phyloP scores from a whole-genome alignment of 2,329 filamentous ascomycete species.

The Colletotrichum sp. region DNA sequence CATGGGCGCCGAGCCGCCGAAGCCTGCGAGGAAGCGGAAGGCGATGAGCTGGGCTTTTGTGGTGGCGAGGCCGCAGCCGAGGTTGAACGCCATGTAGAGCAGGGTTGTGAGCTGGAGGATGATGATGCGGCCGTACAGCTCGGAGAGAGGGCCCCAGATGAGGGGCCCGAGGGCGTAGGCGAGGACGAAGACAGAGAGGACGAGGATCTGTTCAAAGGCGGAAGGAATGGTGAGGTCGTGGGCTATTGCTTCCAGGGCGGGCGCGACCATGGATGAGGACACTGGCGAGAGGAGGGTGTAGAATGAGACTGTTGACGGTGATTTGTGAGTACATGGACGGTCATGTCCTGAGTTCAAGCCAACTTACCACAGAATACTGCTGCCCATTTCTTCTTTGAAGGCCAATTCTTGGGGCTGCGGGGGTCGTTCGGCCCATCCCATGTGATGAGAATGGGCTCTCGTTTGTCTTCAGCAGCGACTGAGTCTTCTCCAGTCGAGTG shows the following conservation, averaged over 20 bases:
- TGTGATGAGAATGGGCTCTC: not conserved
- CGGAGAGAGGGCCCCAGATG: slow-evolving; percentile 53
- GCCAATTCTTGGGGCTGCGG: not conserved
- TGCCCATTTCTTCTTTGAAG: not conserved
- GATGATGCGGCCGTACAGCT: slow-evolving; percentile 48
- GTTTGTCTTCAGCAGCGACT: not conserved
- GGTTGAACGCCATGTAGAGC: slow-evolving; percentile 64
- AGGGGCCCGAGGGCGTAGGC: slow-evolving; percentile 56
- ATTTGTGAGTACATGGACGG: not conserved
- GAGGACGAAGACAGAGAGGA: slow-evolving; percentile 37
- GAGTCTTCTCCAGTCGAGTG: not conserved
- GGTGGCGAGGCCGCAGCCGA: slow-evolving; percentile 60
- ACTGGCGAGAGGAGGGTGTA: not conserved
- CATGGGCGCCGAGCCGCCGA: slow-evolving; percentile 43
- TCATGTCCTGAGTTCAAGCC: not conserved
- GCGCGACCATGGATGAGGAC: not conserved
- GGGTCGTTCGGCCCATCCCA: not conserved
- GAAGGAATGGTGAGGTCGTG: not conserved
- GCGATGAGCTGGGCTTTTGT: slow-evolving; percentile 47
- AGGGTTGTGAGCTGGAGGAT: slow-evolving; percentile 46
- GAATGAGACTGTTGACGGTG: not conserved
- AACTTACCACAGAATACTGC: not conserved
- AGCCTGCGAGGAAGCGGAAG: slow-evolving; percentile 50
- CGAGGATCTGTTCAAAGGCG: not conserved
- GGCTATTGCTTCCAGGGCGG: not conserved